A percentile compares a stretch with the other conserved stretches of the same genome.
Conservation (phyloP, 164 flowering plant species). For the Aristolochia contorta region DNA sequence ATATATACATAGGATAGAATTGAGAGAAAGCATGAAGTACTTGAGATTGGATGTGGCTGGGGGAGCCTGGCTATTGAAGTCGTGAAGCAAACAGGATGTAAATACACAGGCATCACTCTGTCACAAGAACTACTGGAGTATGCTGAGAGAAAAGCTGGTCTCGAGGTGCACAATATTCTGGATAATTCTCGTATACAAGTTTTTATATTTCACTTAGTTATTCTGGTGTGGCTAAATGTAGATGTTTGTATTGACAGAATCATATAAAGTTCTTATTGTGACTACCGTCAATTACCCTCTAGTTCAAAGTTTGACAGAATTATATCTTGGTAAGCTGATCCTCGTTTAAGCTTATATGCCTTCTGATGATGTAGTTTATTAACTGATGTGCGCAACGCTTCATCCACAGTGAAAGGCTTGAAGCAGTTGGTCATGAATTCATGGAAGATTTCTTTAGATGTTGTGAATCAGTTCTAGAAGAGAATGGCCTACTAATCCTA, state of each 20-base stretch:
- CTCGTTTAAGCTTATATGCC: background rate
- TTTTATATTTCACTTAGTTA: background rate
- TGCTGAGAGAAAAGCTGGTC: constrained; percentile 68
- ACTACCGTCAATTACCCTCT: constrained; percentile 65
- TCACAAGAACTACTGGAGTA: constrained; percentile 69
- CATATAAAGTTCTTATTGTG: constrained; percentile 54
- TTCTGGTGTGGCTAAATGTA: background rate
- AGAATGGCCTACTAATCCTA: constrained; percentile 74
- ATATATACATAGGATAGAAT: constrained; percentile 70
- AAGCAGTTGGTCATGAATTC: constrained; percentile 84
- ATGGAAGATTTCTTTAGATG: constrained; percentile 75
- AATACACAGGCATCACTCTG: constrained; percentile 88
- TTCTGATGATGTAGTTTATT: constrained; percentile 1
- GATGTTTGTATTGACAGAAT: constrained; percentile 33
- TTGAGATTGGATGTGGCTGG: constrained; percentile 96
- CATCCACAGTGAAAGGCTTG: constrained; percentile 77
- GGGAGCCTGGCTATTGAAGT: constrained; percentile 88
- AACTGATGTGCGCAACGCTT: no score
- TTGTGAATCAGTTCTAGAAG: constrained; percentile 68
- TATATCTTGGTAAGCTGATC: constrained; percentile 57
- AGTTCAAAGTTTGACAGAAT: constrained; percentile 58
- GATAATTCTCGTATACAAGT: background rate
- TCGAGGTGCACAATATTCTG: constrained; percentile 38
- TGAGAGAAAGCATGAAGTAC: constrained; percentile 50
- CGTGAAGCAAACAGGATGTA: constrained; percentile 80